phyloP scores from a whole-genome alignment of 208 protist species.

The Strigomonas culicis region DNA sequence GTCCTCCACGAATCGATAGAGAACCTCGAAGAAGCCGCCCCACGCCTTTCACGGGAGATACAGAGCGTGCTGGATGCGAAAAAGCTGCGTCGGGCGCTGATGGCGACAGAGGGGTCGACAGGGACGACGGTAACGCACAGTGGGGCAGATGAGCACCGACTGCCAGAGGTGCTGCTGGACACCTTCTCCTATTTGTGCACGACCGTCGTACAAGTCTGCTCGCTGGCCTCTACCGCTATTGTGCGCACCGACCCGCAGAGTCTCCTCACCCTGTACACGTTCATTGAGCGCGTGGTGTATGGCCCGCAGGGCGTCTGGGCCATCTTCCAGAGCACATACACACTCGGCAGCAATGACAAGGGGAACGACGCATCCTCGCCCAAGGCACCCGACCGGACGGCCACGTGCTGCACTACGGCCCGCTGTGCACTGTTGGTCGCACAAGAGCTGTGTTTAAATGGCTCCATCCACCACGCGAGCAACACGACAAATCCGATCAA shows the following conservation, averaged over 20 bases:
- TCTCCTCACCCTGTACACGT: too few relatives aligned
- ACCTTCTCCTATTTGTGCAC: not conserved
- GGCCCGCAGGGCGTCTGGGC: conserved; percentile 11
- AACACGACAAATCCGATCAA: conserved; percentile 9
- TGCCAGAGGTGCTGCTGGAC: not conserved
- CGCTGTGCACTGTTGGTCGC: conserved; percentile 18
- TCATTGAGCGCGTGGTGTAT: conserved; percentile 8
- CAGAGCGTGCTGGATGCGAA: too few relatives aligned
- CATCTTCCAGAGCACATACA: not conserved
- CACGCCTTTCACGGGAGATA: too few relatives aligned
- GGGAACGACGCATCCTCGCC: too few relatives aligned
- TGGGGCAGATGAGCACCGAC: too few relatives aligned
- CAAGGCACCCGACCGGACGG: conserved; percentile 16
- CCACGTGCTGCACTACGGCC: conserved; percentile 17
- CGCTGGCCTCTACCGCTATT: not conserved
- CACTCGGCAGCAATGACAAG: too few relatives aligned
- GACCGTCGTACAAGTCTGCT: not conserved
- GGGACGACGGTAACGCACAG: too few relatives aligned
- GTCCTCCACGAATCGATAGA: too few relatives aligned
- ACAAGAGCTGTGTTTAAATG: conserved; percentile 15
- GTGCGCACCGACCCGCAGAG: too few relatives aligned
- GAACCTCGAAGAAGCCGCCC: too few relatives aligned
- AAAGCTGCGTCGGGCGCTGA: too few relatives aligned
- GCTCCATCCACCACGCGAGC: conserved; percentile 2
- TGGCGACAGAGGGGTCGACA: too few relatives aligned